Conservation (phyloP, 176 grass and related monocot genomes). For the Cenchrus fungigraminus region DNA sequence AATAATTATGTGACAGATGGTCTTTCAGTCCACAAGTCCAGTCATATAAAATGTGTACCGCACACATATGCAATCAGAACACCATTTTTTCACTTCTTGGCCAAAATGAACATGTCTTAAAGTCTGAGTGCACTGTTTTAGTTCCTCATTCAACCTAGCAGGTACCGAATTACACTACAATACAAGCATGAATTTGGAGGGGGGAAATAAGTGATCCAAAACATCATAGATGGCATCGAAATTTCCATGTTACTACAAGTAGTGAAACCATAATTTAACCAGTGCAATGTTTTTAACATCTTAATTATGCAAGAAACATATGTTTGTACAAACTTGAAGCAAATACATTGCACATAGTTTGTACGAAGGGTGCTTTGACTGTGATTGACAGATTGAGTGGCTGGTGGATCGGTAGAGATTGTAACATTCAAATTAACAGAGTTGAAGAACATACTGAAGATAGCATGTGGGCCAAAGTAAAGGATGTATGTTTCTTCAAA, state of each 20-base stretch:
- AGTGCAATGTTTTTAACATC: constrained; percentile 12
- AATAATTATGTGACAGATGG: constrained; percentile 20
- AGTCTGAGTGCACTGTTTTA: constrained; percentile 12
- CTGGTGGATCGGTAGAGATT: not conserved
- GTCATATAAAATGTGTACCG: constrained; percentile 17
- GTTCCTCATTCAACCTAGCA: constrained; percentile 7
- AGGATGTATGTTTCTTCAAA: not conserved
- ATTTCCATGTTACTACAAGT: not conserved
- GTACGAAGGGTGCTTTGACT: not conserved
- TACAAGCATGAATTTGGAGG: not conserved
- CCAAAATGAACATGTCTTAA: not conserved
- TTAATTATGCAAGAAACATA: not conserved
- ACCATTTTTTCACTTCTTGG: not conserved
- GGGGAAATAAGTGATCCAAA: constrained; percentile 12
- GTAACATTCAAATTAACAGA: not conserved
- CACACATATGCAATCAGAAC: constrained; percentile 17
- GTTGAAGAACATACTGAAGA: constrained; percentile 9
- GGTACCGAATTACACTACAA: not conserved
- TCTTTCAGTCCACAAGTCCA: constrained; percentile 19
- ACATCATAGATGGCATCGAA: not conserved
- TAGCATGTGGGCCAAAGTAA: not conserved
- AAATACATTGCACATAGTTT: constrained; percentile 1
- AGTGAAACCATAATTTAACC: not conserved
- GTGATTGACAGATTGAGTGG: not conserved
- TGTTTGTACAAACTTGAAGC: constrained; percentile 11